These are phyloP conservation scores for Globisporangium splendens DNA, from an alignment of 352 stramenopile genomes.

Conservation along the genomic window DNA sequence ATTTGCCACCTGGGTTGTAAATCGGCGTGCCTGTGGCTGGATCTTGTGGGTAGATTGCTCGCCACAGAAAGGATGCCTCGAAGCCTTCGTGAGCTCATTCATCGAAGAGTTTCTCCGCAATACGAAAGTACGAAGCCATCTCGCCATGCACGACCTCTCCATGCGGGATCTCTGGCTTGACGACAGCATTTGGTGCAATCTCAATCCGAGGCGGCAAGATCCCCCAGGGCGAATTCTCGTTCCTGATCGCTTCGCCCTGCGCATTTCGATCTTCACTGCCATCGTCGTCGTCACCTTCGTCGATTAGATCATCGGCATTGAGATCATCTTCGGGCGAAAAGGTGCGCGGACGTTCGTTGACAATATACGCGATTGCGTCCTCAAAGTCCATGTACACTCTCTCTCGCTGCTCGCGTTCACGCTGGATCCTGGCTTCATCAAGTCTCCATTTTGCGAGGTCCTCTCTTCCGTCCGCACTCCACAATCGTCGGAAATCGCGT, in stretches of 20 bases:
- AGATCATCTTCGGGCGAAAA: constrained; percentile 54
- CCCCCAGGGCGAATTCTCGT: constrained; percentile 44
- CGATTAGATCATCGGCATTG: constrained; percentile 59
- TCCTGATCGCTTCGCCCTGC: constrained; percentile 13
- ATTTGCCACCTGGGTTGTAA: constrained; percentile 74
- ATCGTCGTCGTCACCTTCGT: constrained; percentile 70
- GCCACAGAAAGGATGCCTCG: constrained; percentile 52
- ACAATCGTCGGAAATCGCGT: constrained; percentile 65
- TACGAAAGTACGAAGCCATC: constrained; percentile 66
- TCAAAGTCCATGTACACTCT: constrained; percentile 68
- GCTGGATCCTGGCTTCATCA: constrained; percentile 55
- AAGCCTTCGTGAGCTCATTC: constrained; percentile 5
- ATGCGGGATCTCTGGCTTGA: constrained; percentile 55
- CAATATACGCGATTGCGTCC: constrained; percentile 64
- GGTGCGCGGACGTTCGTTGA: constrained; percentile 59
- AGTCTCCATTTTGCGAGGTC: constrained; percentile 38
- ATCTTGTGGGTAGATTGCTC: constrained; percentile 73
- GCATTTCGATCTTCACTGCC: constrained; percentile 13
- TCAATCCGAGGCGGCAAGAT: constrained; percentile 52
- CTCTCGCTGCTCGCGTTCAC: constrained; percentile 46
- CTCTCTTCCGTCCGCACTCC: constrained; percentile 54
- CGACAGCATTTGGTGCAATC: constrained; percentile 43
- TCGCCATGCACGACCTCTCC: constrained; percentile 61
- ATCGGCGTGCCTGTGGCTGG: constrained; percentile 26
- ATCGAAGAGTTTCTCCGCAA: constrained; percentile 56